Base-by-base conservation (phyloP, 371 early-diverging fungal genomes). In the Catenaria anguillulae region DNA sequence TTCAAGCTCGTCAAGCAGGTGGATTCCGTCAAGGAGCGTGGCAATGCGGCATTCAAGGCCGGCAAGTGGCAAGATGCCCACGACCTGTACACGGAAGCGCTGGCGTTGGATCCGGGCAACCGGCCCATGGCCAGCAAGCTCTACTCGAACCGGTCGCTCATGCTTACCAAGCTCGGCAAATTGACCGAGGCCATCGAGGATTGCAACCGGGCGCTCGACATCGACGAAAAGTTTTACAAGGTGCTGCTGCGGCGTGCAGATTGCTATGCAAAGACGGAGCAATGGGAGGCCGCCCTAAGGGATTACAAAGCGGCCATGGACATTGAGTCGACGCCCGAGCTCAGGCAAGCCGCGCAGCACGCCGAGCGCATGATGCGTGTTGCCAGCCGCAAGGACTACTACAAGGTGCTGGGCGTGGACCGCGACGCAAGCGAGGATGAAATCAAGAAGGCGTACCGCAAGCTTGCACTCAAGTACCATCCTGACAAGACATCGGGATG, bases 211-310 rank as follows among this genome's bases (percentile, higher is more conserved):
- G 84, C 88, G 21, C 63, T 88, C 64, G 81, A 84, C 59, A 71
- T 86, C 23, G 82, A 85, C 60, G 64, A 76, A 23, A 72, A 73
- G 24, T 80, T 77, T 62, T 69, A 74, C 63, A 92, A 89, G 73
- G 79, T 86, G 37, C 81, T 84, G 63, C 83, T 86, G 59, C 78
- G 89, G 60, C 81, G 89, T 64, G 90, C 92, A 0, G 86, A 85
- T 61, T 77, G 84, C 58, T 77, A 80, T 62, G 77, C 79, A 70
- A 89, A 89, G 72, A 68, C 79, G 21, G 86, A 89, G 62, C 71
- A 79, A 62, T 89, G 82, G 62, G 86, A 87, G 63, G 88, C 89
- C 46, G 88, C 90, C 0, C 77, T 86, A 0, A 76, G 83, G 35
- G 90, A 89, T 68, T 86, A 87, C 69, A 79, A 76, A 42, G 65